Evolutionary conservation across 75 land plant genomes (phyloP).

Genomic region (Picea sitchensis): DNA sequence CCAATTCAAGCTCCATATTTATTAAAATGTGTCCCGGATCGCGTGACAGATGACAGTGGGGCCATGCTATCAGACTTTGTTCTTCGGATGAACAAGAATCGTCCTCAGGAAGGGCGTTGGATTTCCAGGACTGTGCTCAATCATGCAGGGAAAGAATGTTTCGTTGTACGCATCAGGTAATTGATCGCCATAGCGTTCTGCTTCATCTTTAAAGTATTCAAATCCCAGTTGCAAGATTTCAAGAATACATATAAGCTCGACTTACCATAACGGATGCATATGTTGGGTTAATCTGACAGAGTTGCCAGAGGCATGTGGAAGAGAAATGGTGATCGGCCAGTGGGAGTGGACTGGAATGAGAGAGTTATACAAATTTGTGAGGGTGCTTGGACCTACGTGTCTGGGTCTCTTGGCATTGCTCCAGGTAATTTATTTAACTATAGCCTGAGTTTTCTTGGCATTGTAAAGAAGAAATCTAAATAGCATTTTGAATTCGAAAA

Average conservation of each 20-base stretch:
- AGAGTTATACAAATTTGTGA: constrained; percentile 72
- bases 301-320: constrained; percentile 85
- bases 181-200: neutral
- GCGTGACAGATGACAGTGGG: constrained; percentile 93
- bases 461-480: neutral
- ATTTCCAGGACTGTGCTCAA: constrained; percentile 85
- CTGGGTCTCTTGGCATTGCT: constrained; percentile 62
- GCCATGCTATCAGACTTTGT: constrained; percentile 83
- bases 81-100: constrained; percentile 56
- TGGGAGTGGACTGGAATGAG: constrained; percentile 78
- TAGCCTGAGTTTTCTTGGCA: neutral
- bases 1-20: constrained; percentile 86
- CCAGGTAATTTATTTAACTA: constrained; percentile 46
- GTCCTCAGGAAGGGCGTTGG: constrained; percentile 91
- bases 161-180: constrained; percentile 76
- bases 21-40: constrained; percentile 78
- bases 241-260: no score
- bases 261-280: no score
- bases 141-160: constrained; percentile 85
- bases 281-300: constrained; percentile 19
- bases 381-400: constrained; percentile 85
- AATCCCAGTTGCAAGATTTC: no score
- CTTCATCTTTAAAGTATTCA: neutral
- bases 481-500: neutral
- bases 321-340: constrained; percentile 63